Percentiles rank a stretch among this genome's conserved stretches.
Conservation (phyloP, 2,329 filamentous ascomycete genomes). For the Orbilia javanica region DNA sequence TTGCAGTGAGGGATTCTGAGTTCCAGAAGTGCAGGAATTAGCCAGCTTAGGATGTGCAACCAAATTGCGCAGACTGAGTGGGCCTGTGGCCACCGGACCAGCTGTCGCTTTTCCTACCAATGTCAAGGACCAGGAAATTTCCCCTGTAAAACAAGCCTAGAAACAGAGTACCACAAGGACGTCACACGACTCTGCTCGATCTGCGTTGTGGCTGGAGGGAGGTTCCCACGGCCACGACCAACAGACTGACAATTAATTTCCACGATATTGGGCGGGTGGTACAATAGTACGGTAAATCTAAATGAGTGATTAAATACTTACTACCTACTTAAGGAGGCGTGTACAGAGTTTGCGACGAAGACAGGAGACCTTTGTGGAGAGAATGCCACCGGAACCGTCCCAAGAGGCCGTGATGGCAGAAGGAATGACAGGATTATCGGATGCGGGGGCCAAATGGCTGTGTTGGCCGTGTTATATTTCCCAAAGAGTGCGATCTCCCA, state of each 20-base stretch:
- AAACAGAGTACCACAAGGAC: conserved; percentile 7
- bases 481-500: conserved; percentile 5
- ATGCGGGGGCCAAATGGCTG: neutral
- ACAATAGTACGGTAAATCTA: no score
- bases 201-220: conserved; percentile 12
- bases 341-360: neutral
- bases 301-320: no score
- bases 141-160: neutral
- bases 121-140: neutral
- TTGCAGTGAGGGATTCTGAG: neutral
- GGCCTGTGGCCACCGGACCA: conserved; percentile 20
- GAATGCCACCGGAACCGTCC: neutral
- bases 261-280: neutral
- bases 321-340: neutral
- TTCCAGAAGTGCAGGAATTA: neutral
- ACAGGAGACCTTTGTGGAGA: neutral
- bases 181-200: conserved; percentile 10
- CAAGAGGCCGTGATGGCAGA: neutral
- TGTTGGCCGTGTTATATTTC: conserved; percentile 21
- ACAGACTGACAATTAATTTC: no score
- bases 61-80: conserved; percentile 13
- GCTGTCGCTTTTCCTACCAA: neutral
- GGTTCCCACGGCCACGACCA: neutral
- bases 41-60: conserved; percentile 11
- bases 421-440: neutral